Conservation (phyloP, 2,329 filamentous ascomycete genomes). For the Venturiaceae sp. region DNA sequence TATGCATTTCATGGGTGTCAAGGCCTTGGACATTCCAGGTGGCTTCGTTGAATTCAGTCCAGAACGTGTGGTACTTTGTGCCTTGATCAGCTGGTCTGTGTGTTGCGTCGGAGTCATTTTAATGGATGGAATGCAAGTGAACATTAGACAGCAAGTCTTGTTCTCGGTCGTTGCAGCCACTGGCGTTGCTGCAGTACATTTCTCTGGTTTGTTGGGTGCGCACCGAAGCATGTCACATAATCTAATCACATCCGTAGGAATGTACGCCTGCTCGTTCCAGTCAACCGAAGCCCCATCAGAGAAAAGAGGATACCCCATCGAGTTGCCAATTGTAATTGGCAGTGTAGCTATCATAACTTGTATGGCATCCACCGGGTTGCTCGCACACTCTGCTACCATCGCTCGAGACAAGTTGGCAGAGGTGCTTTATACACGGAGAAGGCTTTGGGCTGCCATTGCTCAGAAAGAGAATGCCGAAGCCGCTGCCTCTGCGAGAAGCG, state of each 20-base stretch:
- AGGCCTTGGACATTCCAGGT: conserved; percentile 19
- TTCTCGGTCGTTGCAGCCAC: conserved; percentile 20
- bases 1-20: conserved; percentile 24
- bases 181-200: conserved; percentile 26
- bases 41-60: conserved; percentile 18
- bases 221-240: no score
- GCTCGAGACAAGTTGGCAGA: conserved; percentile 16
- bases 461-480: conserved; percentile 25
- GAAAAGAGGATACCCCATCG: conserved; percentile 20
- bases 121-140: conserved; percentile 22
- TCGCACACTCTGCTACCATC: conserved; percentile 23
- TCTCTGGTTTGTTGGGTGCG: conserved; percentile 21
- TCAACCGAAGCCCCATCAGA: conserved; percentile 15
- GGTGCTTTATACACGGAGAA: conserved; percentile 23
- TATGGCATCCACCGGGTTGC: conserved; percentile 22
- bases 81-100: conserved; percentile 22
- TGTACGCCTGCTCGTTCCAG: conserved; percentile 15
- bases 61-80: conserved; percentile 18
- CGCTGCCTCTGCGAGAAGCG: conserved; percentile 20
- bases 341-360: conserved; percentile 24
- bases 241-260: neutral
- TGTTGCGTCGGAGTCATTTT: conserved; percentile 11
- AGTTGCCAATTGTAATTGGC: conserved; percentile 19
- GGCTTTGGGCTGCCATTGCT: conserved; percentile 22
- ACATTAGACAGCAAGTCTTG: conserved; percentile 20